These are phyloP conservation scores for Blastobotrys ciferrii DNA, from an alignment of 1,139 yeast species.

Conservation along the genomic window DNA sequence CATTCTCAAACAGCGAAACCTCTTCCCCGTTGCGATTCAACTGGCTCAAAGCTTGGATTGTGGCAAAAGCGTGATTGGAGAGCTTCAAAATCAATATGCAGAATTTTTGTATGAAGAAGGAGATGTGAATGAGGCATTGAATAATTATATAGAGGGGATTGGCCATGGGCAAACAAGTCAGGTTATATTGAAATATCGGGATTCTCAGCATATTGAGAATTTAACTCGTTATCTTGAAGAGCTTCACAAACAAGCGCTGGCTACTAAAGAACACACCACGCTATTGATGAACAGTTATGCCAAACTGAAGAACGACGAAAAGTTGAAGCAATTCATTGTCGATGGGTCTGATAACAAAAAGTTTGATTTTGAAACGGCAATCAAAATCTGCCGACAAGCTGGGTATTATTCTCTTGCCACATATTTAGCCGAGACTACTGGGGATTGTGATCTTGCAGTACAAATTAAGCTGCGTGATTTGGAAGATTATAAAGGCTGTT, in stretches of 20 bases:
- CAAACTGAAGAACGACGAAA: conserved; percentile 62
- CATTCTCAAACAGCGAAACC: conserved; percentile 63
- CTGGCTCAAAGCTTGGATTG: conserved; percentile 53
- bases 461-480: conserved; percentile 72
- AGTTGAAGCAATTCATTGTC: conserved; percentile 57
- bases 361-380: conserved; percentile 69
- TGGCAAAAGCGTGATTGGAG: conserved; percentile 42
- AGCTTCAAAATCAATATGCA: conserved; percentile 66
- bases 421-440: conserved; percentile 63
- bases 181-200: conserved; percentile 78
- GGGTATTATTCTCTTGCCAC: conserved; percentile 71
- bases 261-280: conserved; percentile 79
- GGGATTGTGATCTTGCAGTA: conserved; percentile 74
- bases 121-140: conserved; percentile 65
- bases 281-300: conserved; percentile 79
- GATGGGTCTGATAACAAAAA: conserved; percentile 42
- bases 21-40: conserved; percentile 70
- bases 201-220: conserved; percentile 70
- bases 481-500: conserved; percentile 58
- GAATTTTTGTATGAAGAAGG: conserved; percentile 66
- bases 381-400: conserved; percentile 75
- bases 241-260: conserved; percentile 51
- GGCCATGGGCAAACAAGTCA: conserved; percentile 58
- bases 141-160: conserved; percentile 59
- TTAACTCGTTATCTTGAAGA: conserved; percentile 64